Base-by-base conservation (phyloP, 1,284 basidiomycete species). In the Anthracocystis setariae region DNA sequence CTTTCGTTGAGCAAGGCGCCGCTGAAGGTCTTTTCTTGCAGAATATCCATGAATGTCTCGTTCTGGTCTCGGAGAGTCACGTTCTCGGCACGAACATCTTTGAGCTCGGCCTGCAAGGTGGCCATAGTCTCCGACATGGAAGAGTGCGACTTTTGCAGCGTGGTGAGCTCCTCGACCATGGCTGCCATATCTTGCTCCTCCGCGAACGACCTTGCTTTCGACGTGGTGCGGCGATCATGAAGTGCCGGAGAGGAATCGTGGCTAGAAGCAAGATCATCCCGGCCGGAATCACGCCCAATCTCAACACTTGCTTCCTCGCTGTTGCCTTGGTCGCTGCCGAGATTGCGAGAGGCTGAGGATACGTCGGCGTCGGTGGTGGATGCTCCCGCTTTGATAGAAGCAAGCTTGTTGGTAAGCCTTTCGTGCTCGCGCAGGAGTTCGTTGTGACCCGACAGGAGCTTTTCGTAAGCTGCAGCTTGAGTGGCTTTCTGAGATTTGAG, bases 11-110 rank as follows among this genome's bases (percentile, higher is more conserved):
- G 64, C 39, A 77, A 46, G 2, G 72, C 75, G 15, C 75, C 76
- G 43, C 73, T 75, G 39, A 78, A 69, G 1, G 76, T 77, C 66
- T 77, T 77, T 39, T 78, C 76, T 43, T 78, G 69, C 3, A 78
- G 53, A 23, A 78, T 73, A 51, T 73, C 75, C 53, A 74, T 70
- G 44, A 73, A 74, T 2, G 69, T 71, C 29, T 77, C 73, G 54
- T 75, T 77, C 50, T 77, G 68, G 35, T 74, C 70, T 46, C 73
- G 69, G 42, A 78, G 45, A 12, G 65, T 46, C 18, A 51, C 47
- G 38, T 77, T 74, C 25, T 59, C 58, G 15, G 58, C 49, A 23
- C 70, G 69, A 13, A 76, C 53, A 24, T 78, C 70, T 23, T 44
- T 56, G 51, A 79, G 63, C 49, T 79, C 74, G 40, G 55, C 46